A percentile compares a stretch with the other conserved stretches of the same genome.
These are phyloP conservation scores for Pestalotiopsis sp. DNA, from an alignment of 2,329 filamentous ascomycete species.

Conservation along the genomic window DNA sequence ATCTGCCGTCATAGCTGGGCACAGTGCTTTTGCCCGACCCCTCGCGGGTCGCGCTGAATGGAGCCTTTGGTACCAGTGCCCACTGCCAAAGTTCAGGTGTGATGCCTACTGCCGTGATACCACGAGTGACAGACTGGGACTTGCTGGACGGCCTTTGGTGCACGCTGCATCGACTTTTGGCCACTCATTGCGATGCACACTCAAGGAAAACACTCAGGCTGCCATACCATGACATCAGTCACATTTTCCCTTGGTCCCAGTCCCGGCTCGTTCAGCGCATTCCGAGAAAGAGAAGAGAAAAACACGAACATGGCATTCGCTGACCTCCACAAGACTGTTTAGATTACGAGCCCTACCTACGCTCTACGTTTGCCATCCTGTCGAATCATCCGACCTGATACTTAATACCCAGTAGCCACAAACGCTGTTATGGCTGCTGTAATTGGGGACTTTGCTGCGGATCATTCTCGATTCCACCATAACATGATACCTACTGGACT, in stretches of 20 bases:
- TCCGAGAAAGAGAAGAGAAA: not conserved
- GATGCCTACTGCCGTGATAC: not conserved
- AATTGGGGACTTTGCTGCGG: slow-evolving; percentile 73
- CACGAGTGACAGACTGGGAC: not conserved
- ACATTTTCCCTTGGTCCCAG: not conserved
- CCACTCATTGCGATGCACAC: not conserved
- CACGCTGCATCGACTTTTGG: not conserved
- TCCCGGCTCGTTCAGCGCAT: not conserved
- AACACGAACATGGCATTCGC: not conserved
- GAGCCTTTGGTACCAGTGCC: not conserved
- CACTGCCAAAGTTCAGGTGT: not conserved
- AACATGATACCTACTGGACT: slow-evolving; percentile 64
- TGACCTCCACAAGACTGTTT: not conserved
- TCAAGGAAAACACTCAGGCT: not conserved
- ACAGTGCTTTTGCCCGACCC: not conserved
- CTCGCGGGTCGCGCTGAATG: not conserved
- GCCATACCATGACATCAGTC: not conserved
- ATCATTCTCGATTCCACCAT: slow-evolving; percentile 67
- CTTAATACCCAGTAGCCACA: slow-evolving; percentile 11
- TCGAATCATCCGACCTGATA: slow-evolving; percentile 12
- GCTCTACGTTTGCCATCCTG: slow-evolving; percentile 14
- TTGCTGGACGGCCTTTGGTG: not conserved
- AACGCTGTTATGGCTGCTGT: slow-evolving; percentile 63
- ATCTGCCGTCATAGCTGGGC: not conserved
- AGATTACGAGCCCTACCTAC: not conserved